Evolutionary conservation across 2,329 filamentous ascomycete species (phyloP), one percentile per base, ranked within the genome.

Genomic region (Fusarium sp.): DNA sequence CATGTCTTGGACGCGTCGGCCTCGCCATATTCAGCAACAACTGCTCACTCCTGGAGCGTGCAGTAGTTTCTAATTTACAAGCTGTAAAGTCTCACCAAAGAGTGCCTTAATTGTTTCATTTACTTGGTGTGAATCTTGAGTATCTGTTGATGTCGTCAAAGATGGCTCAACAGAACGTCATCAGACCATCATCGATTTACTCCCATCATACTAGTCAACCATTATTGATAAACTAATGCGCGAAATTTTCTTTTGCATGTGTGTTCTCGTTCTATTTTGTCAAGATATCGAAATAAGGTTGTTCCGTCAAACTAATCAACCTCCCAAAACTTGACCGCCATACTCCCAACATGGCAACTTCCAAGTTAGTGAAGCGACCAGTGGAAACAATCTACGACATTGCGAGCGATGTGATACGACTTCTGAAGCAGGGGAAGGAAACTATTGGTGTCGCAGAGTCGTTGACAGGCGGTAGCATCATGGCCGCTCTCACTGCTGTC

Each of bases 371-470:
- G 15, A 41, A 60, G 26, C 50, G 67, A 41, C 67, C 27, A 27
- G 54, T 67, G 0, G 70, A 75, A 37, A 66, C 64, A 2, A 46
- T 70, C n/a, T 26, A 40, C 2, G 63, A 74, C 6, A 63, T 74
- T 14, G 70, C 67, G 4, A 55, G 61, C 7, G 73, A 75, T 41
- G 64, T 75, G 1, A 46, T 73, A 15, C 10, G 23, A 6, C 60
- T 75, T 3, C 59, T 75, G 5, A 61, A 70, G 26, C 35, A 69
- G 4, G 44, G 68, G 2, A 58, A 80, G 76, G 30, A 74, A 35
- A 79, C 75, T 4, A 26, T 79, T 20, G 74, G 68, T 10, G 76
- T 79, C 1, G 79, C 78, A 13, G 79, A 81, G 48, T 80, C 79
- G 1, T 69, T 80, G 7, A 81, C 78, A 0, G 78, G 75, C 3